These are phyloP conservation scores for Digitaria exilis DNA, from an alignment of 202 grass and related monocot genomes.

Conservation along the genomic window DNA sequence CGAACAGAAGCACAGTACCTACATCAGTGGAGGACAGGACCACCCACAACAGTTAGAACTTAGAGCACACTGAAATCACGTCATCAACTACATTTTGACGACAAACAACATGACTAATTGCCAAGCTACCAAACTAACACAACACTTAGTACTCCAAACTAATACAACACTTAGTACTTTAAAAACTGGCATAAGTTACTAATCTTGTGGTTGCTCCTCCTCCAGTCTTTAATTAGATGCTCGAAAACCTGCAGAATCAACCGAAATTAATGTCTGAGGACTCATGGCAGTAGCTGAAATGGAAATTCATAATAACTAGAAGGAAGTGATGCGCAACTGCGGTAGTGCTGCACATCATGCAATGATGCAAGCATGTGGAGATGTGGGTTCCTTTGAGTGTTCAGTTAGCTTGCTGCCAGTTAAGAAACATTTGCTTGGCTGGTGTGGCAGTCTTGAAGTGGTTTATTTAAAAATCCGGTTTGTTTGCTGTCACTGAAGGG, in stretches of 20 bases:
- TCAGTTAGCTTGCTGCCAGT: background rate
- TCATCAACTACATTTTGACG: slow-evolving; percentile 18
- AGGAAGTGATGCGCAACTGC: background rate
- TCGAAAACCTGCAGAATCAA: slow-evolving; percentile 31
- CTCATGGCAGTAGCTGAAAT: background rate
- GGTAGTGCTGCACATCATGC: slow-evolving; percentile 1
- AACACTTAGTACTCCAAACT: slow-evolving; percentile 14
- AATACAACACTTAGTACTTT: slow-evolving; percentile 19
- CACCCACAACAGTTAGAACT: slow-evolving; percentile 22
- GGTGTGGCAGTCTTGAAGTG: slow-evolving; percentile 29
- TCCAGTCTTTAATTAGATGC: slow-evolving; percentile 5
- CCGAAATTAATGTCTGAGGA: background rate
- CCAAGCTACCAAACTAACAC: slow-evolving; percentile 32
- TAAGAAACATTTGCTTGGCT: slow-evolving; percentile 23
- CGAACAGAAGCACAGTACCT: slow-evolving; percentile 3
- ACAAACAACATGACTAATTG: slow-evolving; percentile 23
- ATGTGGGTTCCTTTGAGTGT: slow-evolving; percentile 19
- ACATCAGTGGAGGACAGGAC: slow-evolving; percentile 20
- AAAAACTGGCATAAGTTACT: slow-evolving; percentile 8
- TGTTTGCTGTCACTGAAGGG: slow-evolving; percentile 16
- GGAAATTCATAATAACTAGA: background rate
- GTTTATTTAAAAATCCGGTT: slow-evolving; percentile 3
- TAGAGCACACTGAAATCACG: slow-evolving; percentile 9
- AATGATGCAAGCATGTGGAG: slow-evolving; percentile 41
- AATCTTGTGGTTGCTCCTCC: slow-evolving; percentile 4